Percentiles rank a stretch among this genome's conserved stretches.
phyloP scores from a whole-genome alignment of 345 rosid species.

The Turritis glabra region DNA sequence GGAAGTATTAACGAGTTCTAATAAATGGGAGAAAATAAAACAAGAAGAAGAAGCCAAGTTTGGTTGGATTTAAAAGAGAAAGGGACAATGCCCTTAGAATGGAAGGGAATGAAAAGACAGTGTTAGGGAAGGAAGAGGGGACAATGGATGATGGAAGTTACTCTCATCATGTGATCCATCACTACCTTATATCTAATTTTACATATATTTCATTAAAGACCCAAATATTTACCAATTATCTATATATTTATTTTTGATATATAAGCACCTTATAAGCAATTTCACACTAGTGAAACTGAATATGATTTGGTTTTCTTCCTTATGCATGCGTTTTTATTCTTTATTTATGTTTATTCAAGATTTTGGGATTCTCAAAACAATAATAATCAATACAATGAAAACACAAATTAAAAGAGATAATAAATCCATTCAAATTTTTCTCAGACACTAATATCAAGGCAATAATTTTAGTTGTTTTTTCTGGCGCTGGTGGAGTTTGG shows the following conservation, averaged over 20 bases:
- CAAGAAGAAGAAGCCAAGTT: slow-evolving; percentile 43
- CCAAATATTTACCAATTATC: neutral
- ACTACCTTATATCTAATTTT: slow-evolving; percentile 21
- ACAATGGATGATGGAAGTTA: slow-evolving; percentile 41
- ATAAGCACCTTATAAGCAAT: neutral
- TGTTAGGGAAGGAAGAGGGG: slow-evolving; percentile 40
- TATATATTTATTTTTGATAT: neutral
- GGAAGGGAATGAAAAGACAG: slow-evolving; percentile 43
- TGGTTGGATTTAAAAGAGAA: slow-evolving; percentile 40
- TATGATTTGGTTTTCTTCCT: too few relatives aligned
- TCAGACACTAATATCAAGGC: too few relatives aligned
- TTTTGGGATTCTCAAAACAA: neutral
- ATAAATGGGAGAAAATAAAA: slow-evolving; percentile 27
- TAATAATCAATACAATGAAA: neutral
- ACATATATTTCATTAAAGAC: slow-evolving; percentile 12
- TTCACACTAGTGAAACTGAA: neutral
- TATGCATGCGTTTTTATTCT: neutral
- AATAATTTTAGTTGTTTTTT: too few relatives aligned
- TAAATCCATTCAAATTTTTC: too few relatives aligned
- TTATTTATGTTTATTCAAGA: neutral
- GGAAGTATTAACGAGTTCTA: slow-evolving; percentile 3
- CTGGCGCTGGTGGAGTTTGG: too few relatives aligned
- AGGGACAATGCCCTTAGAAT: slow-evolving; percentile 42
- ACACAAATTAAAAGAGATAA: too few relatives aligned
- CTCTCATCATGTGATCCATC: slow-evolving; percentile 42